These are phyloP conservation scores for Sechiopsis laciniata DNA, from an alignment of 306 rosid species.

Conservation along the genomic window DNA sequence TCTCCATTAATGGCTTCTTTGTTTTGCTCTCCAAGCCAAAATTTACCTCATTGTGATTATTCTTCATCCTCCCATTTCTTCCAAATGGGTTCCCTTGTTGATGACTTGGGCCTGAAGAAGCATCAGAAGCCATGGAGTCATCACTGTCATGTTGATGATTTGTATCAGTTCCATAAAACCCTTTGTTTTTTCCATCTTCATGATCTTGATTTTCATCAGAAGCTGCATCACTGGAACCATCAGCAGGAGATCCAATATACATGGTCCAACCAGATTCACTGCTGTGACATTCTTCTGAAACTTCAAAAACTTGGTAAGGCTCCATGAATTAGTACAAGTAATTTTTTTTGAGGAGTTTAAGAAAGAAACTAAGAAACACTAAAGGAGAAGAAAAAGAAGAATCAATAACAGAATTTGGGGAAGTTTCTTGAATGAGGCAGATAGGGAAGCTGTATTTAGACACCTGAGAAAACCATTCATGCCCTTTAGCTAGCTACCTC, in stretches of 20 bases:
- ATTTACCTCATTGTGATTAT: slow-evolving; percentile 23
- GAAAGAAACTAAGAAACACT: no score
- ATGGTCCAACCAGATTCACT: slow-evolving; percentile 98
- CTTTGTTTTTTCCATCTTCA: slow-evolving; percentile 13
- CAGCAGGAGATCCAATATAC: slow-evolving; percentile 70
- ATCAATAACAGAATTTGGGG: slow-evolving; percentile 10
- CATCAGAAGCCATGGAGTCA: slow-evolving; percentile 98
- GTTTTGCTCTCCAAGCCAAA: slow-evolving; percentile 29
- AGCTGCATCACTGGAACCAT: slow-evolving; percentile 40
- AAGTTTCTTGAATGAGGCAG: slow-evolving; percentile 25
- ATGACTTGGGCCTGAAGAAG: slow-evolving; percentile 79
- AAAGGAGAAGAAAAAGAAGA: not conserved
- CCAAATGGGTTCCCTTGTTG: slow-evolving; percentile 23
- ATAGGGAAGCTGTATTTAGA: slow-evolving; percentile 25
- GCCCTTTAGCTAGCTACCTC: slow-evolving; percentile 17
- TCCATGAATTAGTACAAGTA: slow-evolving; percentile 41
- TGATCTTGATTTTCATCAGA: slow-evolving; percentile 13
- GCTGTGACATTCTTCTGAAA: slow-evolving; percentile 81
- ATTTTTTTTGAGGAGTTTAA: not conserved
- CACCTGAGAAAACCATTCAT: slow-evolving; percentile 28
- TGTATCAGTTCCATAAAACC: slow-evolving; percentile 22
- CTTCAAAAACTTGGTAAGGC: slow-evolving; percentile 44
- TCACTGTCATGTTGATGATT: slow-evolving; percentile 51
- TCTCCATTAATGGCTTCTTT: slow-evolving; percentile 28
- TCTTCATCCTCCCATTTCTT: slow-evolving; percentile 18